A percentile compares a stretch with the other conserved stretches of the same genome.
Evolutionary conservation across 1,284 basidiomycete genomes (phyloP).

Genomic region (Volvariella volvacea): DNA sequence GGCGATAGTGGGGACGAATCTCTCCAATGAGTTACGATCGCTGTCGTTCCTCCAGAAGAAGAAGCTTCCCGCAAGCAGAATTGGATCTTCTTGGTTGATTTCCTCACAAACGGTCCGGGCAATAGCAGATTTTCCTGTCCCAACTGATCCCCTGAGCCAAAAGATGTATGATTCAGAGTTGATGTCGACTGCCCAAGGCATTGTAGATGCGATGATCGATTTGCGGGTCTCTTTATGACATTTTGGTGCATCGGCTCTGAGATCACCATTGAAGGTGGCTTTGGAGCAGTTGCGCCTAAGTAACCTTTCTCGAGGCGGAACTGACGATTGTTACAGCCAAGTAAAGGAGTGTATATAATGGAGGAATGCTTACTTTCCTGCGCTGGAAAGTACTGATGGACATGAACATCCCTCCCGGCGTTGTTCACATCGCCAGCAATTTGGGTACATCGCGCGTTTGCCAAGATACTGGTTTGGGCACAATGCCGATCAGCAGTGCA

Average conservation of each 20-base stretch:
- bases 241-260: background rate
- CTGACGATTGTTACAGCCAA: too few species aligned
- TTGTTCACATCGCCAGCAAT: too few species aligned
- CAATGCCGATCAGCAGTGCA: too few species aligned
- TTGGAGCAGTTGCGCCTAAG: too few species aligned
- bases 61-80: background rate
- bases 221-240: background rate
- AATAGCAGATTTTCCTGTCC: background rate
- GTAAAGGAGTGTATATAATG: too few species aligned
- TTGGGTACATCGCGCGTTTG: too few species aligned
- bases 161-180: background rate
- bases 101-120: background rate
- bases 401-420: too few species aligned
- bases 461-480: too few species aligned
- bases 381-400: too few species aligned
- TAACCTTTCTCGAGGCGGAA: too few species aligned
- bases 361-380: too few species aligned
- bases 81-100: background rate
- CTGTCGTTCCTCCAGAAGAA: background rate
- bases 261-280: too few species aligned
- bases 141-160: background rate
- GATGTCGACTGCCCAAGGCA: background rate
- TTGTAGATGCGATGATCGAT: background rate
- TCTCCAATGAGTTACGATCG: background rate
- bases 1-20: background rate